Base-by-base conservation (phyloP, 164 flowering plant genomes). In the Nymphaea thermarum region DNA sequence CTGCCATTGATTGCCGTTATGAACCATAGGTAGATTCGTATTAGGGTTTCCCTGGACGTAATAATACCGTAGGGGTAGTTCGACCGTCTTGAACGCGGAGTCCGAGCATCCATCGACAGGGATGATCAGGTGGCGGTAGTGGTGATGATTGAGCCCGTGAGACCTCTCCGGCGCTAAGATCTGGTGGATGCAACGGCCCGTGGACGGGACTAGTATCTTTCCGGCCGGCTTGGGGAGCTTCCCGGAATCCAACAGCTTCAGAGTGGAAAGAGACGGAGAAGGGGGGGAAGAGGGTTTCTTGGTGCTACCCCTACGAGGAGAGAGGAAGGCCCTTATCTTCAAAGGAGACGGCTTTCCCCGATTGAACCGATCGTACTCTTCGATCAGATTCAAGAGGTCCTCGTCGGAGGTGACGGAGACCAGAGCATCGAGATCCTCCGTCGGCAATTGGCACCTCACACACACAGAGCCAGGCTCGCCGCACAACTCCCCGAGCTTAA, bases 381-480 rank as follows among this genome's bases (percentile, higher is more conserved):
- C 97, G 72, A 94, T 75, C 62, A 94, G 79, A 76, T 91, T 89
- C 7, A 75, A 82, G 3, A 94, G 83, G 73, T 94, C 97, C 76
- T 94, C 97, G 66, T 91, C 93, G 68, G 86, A 89, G 59, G 88
- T 89, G 66, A 94, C 70, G 10, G 98, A 83, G 0, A 93, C 84
- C 72, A 93, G 70, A 5, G 95, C 98, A 68, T 93, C 98, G 10
- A 93, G 81, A 74, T 93, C 98, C 60, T 89, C 97, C 3, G 79
- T 76, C 51, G 98, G 98, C 57, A 94, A 71, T 72, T 91, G 95
- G 78, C 97, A 94, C 45, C 96, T 78, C 7, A 94, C 70, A 70
- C 67, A 77, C 77, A 89, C 89, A 5, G 85, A 43, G 14, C 57
- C 57, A 7, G 12, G 41, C 41, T 62, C 64, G 36, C 97, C 98